Base-by-base conservation (phyloP, 2,329 filamentous ascomycete genomes). In the Pezizomycotina sp. region DNA sequence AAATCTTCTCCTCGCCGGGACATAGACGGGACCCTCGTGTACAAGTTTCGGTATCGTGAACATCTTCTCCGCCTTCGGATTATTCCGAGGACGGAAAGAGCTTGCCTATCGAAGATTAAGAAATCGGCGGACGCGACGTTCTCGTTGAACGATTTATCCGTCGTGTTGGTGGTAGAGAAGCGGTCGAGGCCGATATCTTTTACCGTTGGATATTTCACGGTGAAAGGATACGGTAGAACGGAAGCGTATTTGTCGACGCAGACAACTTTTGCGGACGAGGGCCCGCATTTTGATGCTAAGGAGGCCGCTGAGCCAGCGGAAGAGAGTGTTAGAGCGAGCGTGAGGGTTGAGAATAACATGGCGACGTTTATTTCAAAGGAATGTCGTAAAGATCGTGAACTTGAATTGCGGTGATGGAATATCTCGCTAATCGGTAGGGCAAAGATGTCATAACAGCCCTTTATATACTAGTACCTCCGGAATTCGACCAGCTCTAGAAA, bases 11-110 rank as follows among this genome's bases (percentile, higher is more conserved):
- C 30, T 56, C 54, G 14, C 50, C 48, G 57, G 53, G 3, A 59
- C 55, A 29, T 59, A 62, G 6, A 61, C 57, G 2, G 59, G 59
- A 4, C 58, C 59, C 51, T 62, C 59, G 38, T 62, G 59, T 6
- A 60, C 55, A 3, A 55, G 54, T 5, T 48, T 36, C n/a, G 49
- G 51, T 10, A 59, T 52, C n/a, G 52, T 41, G 42, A 61, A 60
- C 33, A 60, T 49, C 34, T 49, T 56, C 15, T 60, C 52, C 25
- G 57, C 56, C 4, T 47, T 54, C 9, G 59, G 58, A 10, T 51
- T 54, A 0, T 47, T 31, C 59, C 59, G 2, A 62, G 52, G 8
- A 58, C 44, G 16, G 58, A 50, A 9, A 58, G 46, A 5, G 53
- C 59, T 12, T 53, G 51, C 34, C 52, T 34, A 37, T 61, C 54